Conservation (phyloP, 306 rosid genomes). For the Vigna unguiculata region DNA sequence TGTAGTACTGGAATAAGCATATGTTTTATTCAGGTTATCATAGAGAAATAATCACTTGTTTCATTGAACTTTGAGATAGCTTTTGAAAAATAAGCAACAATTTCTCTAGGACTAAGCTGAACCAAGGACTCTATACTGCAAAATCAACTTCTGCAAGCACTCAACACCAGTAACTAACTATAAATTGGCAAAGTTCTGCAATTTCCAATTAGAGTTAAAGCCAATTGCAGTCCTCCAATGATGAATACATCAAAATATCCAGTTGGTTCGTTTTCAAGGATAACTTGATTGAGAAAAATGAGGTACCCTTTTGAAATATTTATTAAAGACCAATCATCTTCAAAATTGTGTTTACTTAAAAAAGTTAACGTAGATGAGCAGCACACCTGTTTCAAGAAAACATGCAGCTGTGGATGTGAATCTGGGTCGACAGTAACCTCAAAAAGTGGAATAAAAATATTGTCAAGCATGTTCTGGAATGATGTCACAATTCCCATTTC, state of each 20-base stretch:
- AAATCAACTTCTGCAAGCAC: conserved; percentile 31
- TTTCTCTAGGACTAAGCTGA: not conserved
- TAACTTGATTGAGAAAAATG: not conserved
- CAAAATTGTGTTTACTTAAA: not conserved
- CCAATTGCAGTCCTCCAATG: conserved; percentile 17
- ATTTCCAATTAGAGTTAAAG: conserved; percentile 3
- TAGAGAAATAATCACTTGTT: not conserved
- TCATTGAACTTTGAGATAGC: not conserved
- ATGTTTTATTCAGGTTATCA: not conserved
- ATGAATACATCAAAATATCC: conserved; percentile 18
- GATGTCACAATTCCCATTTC: conserved; percentile 99
- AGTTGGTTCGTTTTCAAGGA: conserved; percentile 2
- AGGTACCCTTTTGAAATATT: conserved; percentile 8
- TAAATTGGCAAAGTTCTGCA: conserved; percentile 3
- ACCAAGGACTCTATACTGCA: conserved; percentile 4
- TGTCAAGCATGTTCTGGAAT: conserved; percentile 96
- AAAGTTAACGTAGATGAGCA: not conserved
- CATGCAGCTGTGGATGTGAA: conserved; percentile 97
- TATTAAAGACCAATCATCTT: not conserved
- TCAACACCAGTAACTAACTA: not conserved
- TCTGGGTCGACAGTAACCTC: conserved; percentile 97
- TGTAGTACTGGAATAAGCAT: not conserved
- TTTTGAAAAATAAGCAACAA: not conserved
- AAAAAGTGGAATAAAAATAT: conserved; percentile 92
- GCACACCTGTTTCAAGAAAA: conserved; percentile 90